A percentile compares a stretch with the other conserved stretches of the same genome.
These are phyloP conservation scores for Aureobasidium sp. DNA, from an alignment of 2,329 filamentous ascomycete genomes.

Conservation along the genomic window DNA sequence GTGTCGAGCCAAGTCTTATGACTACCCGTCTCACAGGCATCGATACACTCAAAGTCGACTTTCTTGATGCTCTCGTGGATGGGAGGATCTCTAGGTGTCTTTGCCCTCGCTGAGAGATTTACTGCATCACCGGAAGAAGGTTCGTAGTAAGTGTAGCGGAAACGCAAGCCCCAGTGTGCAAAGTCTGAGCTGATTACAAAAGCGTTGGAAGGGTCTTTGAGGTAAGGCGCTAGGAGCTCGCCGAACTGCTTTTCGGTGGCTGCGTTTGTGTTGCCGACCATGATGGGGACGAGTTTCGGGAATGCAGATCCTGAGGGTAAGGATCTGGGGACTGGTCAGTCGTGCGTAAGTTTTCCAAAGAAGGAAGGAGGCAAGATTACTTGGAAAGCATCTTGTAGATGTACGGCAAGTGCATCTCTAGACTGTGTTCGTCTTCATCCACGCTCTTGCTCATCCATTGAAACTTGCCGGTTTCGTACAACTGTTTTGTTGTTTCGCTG, in stretches of 20 bases:
- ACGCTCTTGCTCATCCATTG: conserved; percentile 54
- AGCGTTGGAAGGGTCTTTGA: conserved; percentile 64
- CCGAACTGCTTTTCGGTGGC: conserved; percentile 62
- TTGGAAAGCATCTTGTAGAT: conserved; percentile 68
- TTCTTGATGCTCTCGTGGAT: conserved; percentile 81
- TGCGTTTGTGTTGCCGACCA: conserved; percentile 67
- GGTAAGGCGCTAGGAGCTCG: conserved; percentile 63
- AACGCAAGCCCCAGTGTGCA: conserved; percentile 86
- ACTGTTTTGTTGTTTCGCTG: conserved; percentile 41
- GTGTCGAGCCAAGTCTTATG: conserved; percentile 63
- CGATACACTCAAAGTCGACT: conserved; percentile 75
- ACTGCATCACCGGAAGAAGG: conserved; percentile 38
- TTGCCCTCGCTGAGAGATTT: conserved; percentile 35
- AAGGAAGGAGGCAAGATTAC: conserved; percentile 22
- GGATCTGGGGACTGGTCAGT: conserved; percentile 19
- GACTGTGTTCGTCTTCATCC: conserved; percentile 80
- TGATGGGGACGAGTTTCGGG: conserved; percentile 73
- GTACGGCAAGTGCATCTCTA: conserved; percentile 95
- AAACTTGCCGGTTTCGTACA: conserved; percentile 50
- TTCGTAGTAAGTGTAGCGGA: conserved; percentile 75
- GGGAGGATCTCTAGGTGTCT: conserved; percentile 37
- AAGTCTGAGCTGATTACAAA: conserved; percentile 95
- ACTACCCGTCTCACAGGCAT: conserved; percentile 68
- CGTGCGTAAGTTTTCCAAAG: neutral
- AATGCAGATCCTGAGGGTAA: conserved; percentile 43